Conservation (phyloP, 2,329 filamentous ascomycete genomes). For the Ophiocordyceps sinensis region DNA sequence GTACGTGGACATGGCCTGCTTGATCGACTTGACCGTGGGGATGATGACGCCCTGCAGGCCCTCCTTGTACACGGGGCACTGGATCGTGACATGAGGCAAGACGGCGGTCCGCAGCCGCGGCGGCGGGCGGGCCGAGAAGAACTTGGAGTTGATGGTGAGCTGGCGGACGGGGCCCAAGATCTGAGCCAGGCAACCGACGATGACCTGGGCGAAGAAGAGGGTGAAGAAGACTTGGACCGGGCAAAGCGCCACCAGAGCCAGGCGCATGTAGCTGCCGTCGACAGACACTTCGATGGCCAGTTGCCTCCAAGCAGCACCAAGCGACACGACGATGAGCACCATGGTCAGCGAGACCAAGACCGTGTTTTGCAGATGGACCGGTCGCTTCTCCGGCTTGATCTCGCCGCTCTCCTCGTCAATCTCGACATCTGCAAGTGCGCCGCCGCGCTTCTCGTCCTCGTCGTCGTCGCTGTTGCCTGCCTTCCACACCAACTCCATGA, state of each 20-base stretch:
- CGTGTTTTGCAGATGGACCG: constrained; percentile 56
- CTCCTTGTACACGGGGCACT: constrained; percentile 83
- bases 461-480: constrained; percentile 40
- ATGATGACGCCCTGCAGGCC: constrained; percentile 60
- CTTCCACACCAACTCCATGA: constrained; percentile 68
- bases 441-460: constrained; percentile 33
- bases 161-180: constrained; percentile 63
- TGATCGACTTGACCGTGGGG: constrained; percentile 65
- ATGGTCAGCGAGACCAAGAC: constrained; percentile 54
- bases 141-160: constrained; percentile 63
- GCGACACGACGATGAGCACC: constrained; percentile 45
- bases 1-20: constrained; percentile 63
- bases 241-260: constrained; percentile 50
- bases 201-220: constrained; percentile 67
- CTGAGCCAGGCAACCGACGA: constrained; percentile 61
- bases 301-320: constrained; percentile 57
- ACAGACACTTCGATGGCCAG: constrained; percentile 54
- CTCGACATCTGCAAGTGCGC: constrained; percentile 33
- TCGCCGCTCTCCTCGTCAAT: constrained; percentile 61
- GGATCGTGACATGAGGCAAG: constrained; percentile 65
- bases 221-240: constrained; percentile 71
- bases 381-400: constrained; percentile 47
- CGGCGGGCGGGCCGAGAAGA: constrained; percentile 61
- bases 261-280: constrained; percentile 45
- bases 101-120: constrained; percentile 39